A percentile compares a stretch with the other conserved stretches of the same genome.
These are phyloP conservation scores for Wickerhamomyces mucosus DNA, from an alignment of 805 yeast genomes.

Conservation along the genomic window DNA sequence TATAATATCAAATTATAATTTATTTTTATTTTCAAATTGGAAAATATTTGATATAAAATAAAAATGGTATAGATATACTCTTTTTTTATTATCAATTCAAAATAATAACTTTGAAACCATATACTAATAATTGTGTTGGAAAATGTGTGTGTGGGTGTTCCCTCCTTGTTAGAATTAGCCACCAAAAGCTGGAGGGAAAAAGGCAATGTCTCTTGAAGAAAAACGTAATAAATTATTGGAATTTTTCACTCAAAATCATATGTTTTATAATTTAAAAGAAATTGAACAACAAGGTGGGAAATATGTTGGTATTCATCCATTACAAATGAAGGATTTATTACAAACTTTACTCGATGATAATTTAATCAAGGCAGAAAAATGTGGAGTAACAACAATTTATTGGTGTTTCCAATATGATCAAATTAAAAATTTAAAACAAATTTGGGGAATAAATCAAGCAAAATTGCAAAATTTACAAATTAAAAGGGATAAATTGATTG, in stretches of 20 bases:
- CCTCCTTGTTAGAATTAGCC: constrained; percentile 1
- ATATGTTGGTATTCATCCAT: constrained; percentile 37
- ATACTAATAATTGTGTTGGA: too few relatives aligned
- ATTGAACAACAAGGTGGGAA: constrained; percentile 36
- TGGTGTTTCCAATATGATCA: constrained; percentile 37
- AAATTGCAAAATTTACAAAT: too few relatives aligned
- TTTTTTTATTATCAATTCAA: neutral
- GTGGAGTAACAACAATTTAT: constrained; percentile 43
- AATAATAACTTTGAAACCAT: neutral
- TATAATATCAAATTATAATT: too few relatives aligned
- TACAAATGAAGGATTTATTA: constrained; percentile 44
- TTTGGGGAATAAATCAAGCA: constrained; percentile 1
- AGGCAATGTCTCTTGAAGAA: constrained; percentile 29
- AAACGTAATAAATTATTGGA: constrained; percentile 27
- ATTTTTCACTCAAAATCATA: constrained; percentile 31
- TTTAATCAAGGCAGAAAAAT: constrained; percentile 39
- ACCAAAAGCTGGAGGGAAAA: too few relatives aligned
- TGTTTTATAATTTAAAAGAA: constrained; percentile 40
- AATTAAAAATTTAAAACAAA: constrained; percentile 13
- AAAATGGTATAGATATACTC: too few relatives aligned
- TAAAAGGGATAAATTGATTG: constrained; percentile 4
- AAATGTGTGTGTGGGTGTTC: too few relatives aligned
- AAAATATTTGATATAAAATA: too few relatives aligned
- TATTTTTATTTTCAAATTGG: too few relatives aligned
- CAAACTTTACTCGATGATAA: constrained; percentile 40